Evolutionary conservation across 768 basidiomycete genomes (phyloP).

Genomic region (Boletales sp.): DNA sequence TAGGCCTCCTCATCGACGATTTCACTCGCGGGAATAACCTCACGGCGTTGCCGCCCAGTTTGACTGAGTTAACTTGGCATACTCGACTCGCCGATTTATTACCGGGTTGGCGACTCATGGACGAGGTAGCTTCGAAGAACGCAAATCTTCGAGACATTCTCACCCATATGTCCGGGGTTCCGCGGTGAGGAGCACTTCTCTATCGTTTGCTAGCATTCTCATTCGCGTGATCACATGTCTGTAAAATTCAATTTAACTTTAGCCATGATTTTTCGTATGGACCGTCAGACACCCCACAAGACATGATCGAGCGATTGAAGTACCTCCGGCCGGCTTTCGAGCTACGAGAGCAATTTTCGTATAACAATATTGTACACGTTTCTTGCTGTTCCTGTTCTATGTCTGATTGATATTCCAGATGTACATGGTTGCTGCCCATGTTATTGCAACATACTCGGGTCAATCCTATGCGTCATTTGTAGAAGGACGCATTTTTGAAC

Average conservation of each 20-base stretch:
- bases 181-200: conserved; percentile 22
- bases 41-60: conserved; percentile 30
- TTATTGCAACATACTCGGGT: conserved; percentile 33
- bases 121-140: conserved; percentile 36
- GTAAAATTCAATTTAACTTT: neutral
- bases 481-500: conserved; percentile 37
- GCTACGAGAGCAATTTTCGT: conserved; percentile 35
- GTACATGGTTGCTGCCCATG: conserved; percentile 33
- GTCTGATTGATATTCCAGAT: conserved; percentile 28
- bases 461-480: conserved; percentile 38
- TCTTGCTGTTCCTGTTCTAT: conserved; percentile 28
- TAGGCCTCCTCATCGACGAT: conserved; percentile 27
- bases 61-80: conserved; percentile 32
- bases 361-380: conserved; percentile 35
- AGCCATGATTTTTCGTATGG: conserved; percentile 36
- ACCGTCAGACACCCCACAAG: conserved; percentile 24
- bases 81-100: conserved; percentile 37
- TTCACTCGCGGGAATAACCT: conserved; percentile 34
- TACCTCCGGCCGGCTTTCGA: conserved; percentile 32
- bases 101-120: conserved; percentile 41
- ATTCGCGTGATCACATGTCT: neutral
- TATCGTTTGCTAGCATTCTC: conserved; percentile 4
- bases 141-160: conserved; percentile 34
- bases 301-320: conserved; percentile 23
- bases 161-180: conserved; percentile 40